A percentile compares a stretch with the other conserved stretches of the same genome.
Evolutionary conservation across 768 basidiomycete genomes (phyloP).

Genomic region (Mycena rebaudengoi): DNA sequence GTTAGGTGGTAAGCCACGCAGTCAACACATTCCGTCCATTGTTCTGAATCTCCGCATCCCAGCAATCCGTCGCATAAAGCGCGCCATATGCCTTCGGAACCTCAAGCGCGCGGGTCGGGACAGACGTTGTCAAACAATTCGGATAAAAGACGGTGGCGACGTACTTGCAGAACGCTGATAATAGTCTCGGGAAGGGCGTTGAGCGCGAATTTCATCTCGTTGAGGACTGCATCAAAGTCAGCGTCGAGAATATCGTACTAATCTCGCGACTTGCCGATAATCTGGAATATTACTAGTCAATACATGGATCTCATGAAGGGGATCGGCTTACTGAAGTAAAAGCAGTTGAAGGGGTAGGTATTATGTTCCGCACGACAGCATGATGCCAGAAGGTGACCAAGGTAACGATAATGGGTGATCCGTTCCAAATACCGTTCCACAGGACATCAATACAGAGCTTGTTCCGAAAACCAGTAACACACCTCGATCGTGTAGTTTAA

Average conservation of each 20-base stretch:
- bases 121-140: neutral
- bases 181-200: conserved; percentile 91
- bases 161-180: conserved; percentile 86
- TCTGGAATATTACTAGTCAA: conserved; percentile 41
- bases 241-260: neutral
- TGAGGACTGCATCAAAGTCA: conserved; percentile 64
- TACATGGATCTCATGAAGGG: conserved; percentile 29
- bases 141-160: neutral
- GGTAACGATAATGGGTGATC: conserved; percentile 65
- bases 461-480: conserved; percentile 11
- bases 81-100: conserved; percentile 97
- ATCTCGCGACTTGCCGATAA: conserved; percentile 46
- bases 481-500: conserved; percentile 90
- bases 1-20: conserved; percentile 95
- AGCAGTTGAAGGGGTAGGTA: conserved; percentile 83
- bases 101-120: conserved; percentile 74
- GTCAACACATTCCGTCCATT: conserved; percentile 99
- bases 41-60: conserved; percentile 98
- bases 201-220: conserved; percentile 87
- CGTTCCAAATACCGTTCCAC: conserved; percentile 60
- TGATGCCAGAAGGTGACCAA: conserved; percentile 76
- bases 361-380: conserved; percentile 72
- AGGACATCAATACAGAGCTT: conserved; percentile 31
- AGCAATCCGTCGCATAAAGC: conserved; percentile 98
- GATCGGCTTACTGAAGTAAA: conserved; percentile 69